Evolutionary conservation across 768 basidiomycete genomes (phyloP).

Genomic region (Termitomyces sp.): DNA sequence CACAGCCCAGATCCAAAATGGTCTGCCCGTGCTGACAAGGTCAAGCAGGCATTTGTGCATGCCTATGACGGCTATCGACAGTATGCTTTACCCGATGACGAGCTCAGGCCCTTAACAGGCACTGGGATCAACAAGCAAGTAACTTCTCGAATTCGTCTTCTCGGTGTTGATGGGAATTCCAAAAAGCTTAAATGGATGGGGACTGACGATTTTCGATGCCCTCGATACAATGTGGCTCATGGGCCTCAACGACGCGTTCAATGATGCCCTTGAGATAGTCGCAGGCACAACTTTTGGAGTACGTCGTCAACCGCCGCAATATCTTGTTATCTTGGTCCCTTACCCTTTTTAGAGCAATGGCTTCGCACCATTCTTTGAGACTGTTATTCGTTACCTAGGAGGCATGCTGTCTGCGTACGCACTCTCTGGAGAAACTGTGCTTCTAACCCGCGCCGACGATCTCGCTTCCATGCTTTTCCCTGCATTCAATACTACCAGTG

Average conservation of each 20-base stretch:
- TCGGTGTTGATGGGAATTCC: neutral
- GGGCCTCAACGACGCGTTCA: conserved; percentile 63
- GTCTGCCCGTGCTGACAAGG: conserved; percentile 46
- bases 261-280: conserved; percentile 49
- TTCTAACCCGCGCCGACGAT: conserved; percentile 67
- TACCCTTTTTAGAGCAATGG: conserved; percentile 14
- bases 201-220: conserved; percentile 68
- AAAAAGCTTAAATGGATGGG: conserved; percentile 70
- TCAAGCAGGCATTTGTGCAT: conserved; percentile 55
- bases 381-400: conserved; percentile 80
- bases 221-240: conserved; percentile 83
- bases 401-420: conserved; percentile 80
- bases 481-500: conserved; percentile 64
- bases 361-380: conserved; percentile 65
- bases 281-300: conserved; percentile 44
- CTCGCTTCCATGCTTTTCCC: conserved; percentile 65
- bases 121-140: conserved; percentile 49
- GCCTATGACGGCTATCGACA: conserved; percentile 53
- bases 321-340: neutral
- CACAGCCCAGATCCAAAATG: conserved; percentile 24
- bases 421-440: conserved; percentile 56
- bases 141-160: neutral
- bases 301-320: conserved; percentile 4
- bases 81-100: conserved; percentile 52
- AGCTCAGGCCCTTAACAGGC: conserved; percentile 50